Conservation (phyloP, 129 eudicot species). For the Glebionis coronaria region DNA sequence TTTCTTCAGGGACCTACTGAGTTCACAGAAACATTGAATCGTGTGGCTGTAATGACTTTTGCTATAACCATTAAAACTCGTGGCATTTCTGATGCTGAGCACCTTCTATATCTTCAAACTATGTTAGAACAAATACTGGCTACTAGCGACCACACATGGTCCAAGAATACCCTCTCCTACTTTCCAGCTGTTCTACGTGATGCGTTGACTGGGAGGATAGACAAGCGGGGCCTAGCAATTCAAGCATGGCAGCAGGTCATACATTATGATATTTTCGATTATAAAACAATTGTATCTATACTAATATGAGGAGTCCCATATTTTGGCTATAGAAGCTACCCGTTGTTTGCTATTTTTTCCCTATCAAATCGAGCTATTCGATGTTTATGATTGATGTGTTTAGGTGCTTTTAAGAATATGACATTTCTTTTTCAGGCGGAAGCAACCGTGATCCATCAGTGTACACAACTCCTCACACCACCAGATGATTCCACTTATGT, state of each 20-base stretch:
- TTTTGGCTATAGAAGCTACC: no score
- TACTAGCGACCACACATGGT: slow-evolving; percentile 90
- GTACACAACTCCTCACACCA: slow-evolving; percentile 81
- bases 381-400: no score
- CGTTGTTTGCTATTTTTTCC: no score
- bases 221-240: slow-evolving; percentile 72
- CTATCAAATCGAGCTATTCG: no score
- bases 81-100: slow-evolving; percentile 93
- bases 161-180: slow-evolving; percentile 86
- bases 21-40: slow-evolving; percentile 89
- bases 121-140: slow-evolving; percentile 88
- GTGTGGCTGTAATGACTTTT: slow-evolving; percentile 61
- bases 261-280: no score
- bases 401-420: not conserved
- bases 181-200: slow-evolving; percentile 77
- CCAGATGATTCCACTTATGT: slow-evolving; percentile 85
- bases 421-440: slow-evolving; percentile 65
- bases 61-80: slow-evolving; percentile 95
- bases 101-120: slow-evolving; percentile 77
- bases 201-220: slow-evolving; percentile 65
- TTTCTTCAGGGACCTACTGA: slow-evolving; percentile 88
- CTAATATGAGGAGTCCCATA: no score
- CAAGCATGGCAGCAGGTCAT: slow-evolving; percentile 93
- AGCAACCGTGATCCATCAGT: slow-evolving; percentile 84
- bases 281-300: no score